Evolutionary conservation across 163 green algal genomes (phyloP), one percentile per base, ranked within the genome.

Genomic region (Chloromonas sp.): DNA sequence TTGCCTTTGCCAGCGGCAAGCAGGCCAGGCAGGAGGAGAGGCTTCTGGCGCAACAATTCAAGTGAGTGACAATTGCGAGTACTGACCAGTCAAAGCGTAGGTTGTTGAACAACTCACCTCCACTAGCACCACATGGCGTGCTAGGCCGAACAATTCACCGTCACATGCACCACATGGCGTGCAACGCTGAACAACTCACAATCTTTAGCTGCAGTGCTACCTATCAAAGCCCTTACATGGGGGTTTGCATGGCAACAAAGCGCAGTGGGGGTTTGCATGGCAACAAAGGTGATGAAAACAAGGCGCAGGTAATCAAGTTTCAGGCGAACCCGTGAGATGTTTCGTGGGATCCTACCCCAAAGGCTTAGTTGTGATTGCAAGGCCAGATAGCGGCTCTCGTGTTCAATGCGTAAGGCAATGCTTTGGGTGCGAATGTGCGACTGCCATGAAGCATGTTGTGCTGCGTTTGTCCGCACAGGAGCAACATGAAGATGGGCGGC

Each of bases 1-100:
- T 94, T 84, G 93, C 93, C 0, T 98, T 98, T 92, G 93, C 94
- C 15, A 96, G 93, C 14, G 95, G 95, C 83, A 96, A 96, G 83
- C 91, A 93, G 84, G 95, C 88, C n/a, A 79, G 88, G 61, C 85
- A 91, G 83, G 88, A 85, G 80, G 88, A 91, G 84, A 62, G 84
- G 3, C 82, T 85, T 70, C 81, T 91, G 74, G 88, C 88, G 1
- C 62, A 82, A 14, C 77, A 87, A 84, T 91, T 91, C 84, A 88
- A 90, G 87, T 88, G 62, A 83, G 86, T 79, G 36, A 36, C 36
- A 36, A 36, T 36, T 36, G 36, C 36, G 36, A 36, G 36, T 36
- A 36, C 36, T 36, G 36, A 36, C 36, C 36, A 36, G 36, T 36
- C 36, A 36, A 36, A 36, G 36, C 36, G 36, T 36, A 36, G 36